These are phyloP conservation scores for Ceriops zippeliana DNA, from an alignment of 345 rosid genomes.

Conservation along the genomic window DNA sequence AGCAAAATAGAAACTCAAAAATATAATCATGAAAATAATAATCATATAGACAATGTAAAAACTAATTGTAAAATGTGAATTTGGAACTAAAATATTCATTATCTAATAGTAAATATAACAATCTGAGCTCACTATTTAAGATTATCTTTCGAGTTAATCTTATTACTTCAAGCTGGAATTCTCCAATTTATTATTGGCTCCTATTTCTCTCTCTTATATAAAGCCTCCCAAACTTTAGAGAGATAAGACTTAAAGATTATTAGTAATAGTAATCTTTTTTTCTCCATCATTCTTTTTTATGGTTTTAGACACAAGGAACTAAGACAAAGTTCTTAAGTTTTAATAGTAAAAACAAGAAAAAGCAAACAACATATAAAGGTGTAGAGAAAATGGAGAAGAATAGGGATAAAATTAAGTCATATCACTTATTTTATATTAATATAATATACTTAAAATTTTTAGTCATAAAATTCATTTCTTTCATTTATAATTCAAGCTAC, in stretches of 20 bases:
- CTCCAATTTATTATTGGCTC: conserved; percentile 54
- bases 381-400: no score
- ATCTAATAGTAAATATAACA: conserved; percentile 60
- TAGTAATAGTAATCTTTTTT: conserved; percentile 5
- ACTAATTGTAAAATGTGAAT: not conserved
- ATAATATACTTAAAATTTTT: no score
- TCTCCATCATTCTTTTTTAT: conserved; percentile 23
- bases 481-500: no score
- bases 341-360: no score
- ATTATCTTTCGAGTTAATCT: conserved; percentile 52
- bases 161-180: conserved; percentile 46
- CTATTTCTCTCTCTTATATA: conserved; percentile 33
- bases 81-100: conserved; percentile 6
- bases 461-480: no score
- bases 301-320: no score
- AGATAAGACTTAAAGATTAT: conserved; percentile 60
- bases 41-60: not conserved
- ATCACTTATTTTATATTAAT: no score
- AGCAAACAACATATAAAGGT: no score
- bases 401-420: no score
- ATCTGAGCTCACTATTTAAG: conserved; percentile 73
- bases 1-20: no score
- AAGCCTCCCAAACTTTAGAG: conserved; percentile 74
- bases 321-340: no score
- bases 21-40: no score